Base-by-base conservation (phyloP, 768 basidiomycete species). In the Trametes elegans region DNA sequence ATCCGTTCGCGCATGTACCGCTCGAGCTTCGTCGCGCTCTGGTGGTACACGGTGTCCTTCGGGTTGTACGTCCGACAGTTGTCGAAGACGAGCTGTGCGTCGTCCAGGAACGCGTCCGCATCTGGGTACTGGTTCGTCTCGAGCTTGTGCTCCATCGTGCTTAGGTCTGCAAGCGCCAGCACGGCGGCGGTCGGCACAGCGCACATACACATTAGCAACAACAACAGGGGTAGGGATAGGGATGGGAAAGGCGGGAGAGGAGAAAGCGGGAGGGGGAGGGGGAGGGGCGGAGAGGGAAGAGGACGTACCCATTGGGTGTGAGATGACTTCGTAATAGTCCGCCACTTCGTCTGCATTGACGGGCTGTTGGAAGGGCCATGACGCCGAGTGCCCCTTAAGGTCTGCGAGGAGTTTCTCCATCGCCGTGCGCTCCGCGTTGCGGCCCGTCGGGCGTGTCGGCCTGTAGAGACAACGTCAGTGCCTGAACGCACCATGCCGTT, bases 41-140 rank as follows among this genome's bases (percentile, higher is more conserved):
- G 90, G 49, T 85, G 82, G 68, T 94, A 97, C 46, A 88, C 79
- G 3, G 85, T 82, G 21, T 75, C 76, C 62, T 93, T 89, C 2
- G 85, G 84, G 67, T 99, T 99, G 73, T 96, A 98, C 47, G 76
- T 69, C 52, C 85, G 77, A 71, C 95, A 97, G 66, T 99, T 99
- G 61, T 91, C 83, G 64, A 92, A 91, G 49, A 98, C 82, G 50
- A 97, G 76, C 59, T 85, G 81, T 14, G 87, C 87, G 67, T 98
- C 97, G 38, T 79, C 81, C 18, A 84, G 69, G 65, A 98, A 96
- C 28, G 76, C 73, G 44, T 86, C 85, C 46, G 94, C 72, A n/a
- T 79, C 76, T 10, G 76, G 69, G 69, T 98, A 98, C 65, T 89
- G 83, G 66, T 88, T 88, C n/a, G 78, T 83, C 31, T 92, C 87